Evolutionary conservation across 78 protist species (phyloP), one percentile per base, ranked within the genome.

Genomic region (Dictyostelium brefeldianum): DNA sequence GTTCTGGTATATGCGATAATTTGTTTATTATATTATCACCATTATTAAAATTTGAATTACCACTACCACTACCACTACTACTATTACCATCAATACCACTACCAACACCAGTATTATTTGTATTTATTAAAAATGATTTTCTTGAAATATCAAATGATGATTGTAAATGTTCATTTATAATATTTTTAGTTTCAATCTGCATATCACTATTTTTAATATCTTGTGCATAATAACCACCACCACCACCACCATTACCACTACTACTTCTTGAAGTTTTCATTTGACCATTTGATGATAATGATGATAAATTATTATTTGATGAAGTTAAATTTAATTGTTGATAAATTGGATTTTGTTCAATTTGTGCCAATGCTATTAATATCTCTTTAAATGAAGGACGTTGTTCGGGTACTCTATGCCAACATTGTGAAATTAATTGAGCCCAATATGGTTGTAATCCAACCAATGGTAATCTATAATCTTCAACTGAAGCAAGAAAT

Each of bases 361-460:
- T 87, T 18, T 59, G 59, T 64, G 77, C 78, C 25, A 87, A 47
- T 14, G 78, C 14, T 77, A 65, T 56, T 36, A 87, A 64, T 20
- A 87, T 87, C 53, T 87, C 93, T 4, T 20, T 7, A 31, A 87
- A 87, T 15, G 85, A 47, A 59, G 93, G 93, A 20, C 93, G 17
- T 77, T 64, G 70, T 17, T 31, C 47, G 15, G 93, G 93, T 50
- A 31, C 65, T 17, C 71, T 64, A 50, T 50, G 41, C 93, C 93
- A 87, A 77, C 93, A 87, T 31, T 25, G 59, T 9, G 43, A 6
- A 20, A 87, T 65, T 46, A 87, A 48, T 0, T 43, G 18, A 0
- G 51, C 3, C 93, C 93, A 87, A 25, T 56, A 51, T 5, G 56
- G 31, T n/a, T 83, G 93, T 3, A 87, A 18, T 6, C 53, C 51